Evolutionary conservation across 441 rosid genomes (phyloP), one percentile per base, ranked within the genome.

Genomic region (Manihot esculenta): DNA sequence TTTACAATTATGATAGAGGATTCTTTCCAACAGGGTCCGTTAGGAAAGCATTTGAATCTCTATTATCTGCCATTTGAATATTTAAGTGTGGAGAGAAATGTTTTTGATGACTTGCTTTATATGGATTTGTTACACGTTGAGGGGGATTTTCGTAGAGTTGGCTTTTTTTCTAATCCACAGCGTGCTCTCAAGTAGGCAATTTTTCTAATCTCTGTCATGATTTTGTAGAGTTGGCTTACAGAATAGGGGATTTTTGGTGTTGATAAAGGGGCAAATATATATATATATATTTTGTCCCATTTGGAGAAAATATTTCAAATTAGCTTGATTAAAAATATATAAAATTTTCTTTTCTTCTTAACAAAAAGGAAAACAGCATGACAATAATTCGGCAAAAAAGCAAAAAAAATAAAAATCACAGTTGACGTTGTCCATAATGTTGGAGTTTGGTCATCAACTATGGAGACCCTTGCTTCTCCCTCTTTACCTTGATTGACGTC

Each of bases 191-290:
- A 58, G 64, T 4, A 55, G 69, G 63, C 71, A 72, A 55, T 41
- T 65, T 66, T 73, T 75, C 68, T 50, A 70, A 56, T 73, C 45
- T 17, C 56, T 59, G 70, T 70, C 66, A 74, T 79, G 82, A 68
- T 86, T 84, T 74, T 86, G 81, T 82, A 86, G 89, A 82, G 76
- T 68, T 74, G 69, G 77, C 72, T 65, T 84, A 68, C 71, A 54
- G 72, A 71, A 59, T 77, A 56, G 76, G 67, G 62, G 75, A 71
- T 71, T 75, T 72, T 54, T 66, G 68, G 72, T 54, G 74, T 74
- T 66, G 57, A 65, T 67, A 66, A 78, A 70, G 60, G 67, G 76
- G 74, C 71, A 45, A 72, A 73, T 59, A 69, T 64, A 71, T 62
- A 66, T 76, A 66, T 74, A 71, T 66, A 64, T 64, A 24, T 64